phyloP scores from a whole-genome alignment of 129 eudicot species.

The Apium graveolens region DNA sequence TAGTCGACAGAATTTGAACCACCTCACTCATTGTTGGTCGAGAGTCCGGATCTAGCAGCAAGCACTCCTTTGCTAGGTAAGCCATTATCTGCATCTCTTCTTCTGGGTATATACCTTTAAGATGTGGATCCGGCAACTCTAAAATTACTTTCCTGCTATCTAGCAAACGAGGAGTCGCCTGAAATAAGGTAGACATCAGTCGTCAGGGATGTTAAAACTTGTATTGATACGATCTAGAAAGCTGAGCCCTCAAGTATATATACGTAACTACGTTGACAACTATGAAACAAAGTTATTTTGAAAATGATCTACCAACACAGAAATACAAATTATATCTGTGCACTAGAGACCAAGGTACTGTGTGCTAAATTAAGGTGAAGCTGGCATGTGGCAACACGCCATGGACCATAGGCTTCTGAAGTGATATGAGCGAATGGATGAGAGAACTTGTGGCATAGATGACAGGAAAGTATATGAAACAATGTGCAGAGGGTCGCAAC shows the following conservation, averaged over 20 bases:
- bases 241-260: neutral
- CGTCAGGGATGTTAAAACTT: neutral
- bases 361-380: neutral
- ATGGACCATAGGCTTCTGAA: neutral
- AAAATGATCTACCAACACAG: neutral
- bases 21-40: constrained; percentile 98
- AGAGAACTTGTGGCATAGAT: neutral
- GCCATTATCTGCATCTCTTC: constrained; percentile 99
- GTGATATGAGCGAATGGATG: neutral
- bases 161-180: constrained; percentile 82
- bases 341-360: neutral
- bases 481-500: neutral
- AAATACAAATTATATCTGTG: neutral
- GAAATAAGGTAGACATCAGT: neutral
- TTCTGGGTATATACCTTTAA: constrained; percentile 56
- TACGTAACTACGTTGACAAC: neutral
- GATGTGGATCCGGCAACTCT: constrained; percentile 76
- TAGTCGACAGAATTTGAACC: constrained; percentile 86
- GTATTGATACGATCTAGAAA: neutral
- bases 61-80: constrained; percentile 90
- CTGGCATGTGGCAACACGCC: neutral
- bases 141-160: constrained; percentile 68
- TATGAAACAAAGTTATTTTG: neutral
- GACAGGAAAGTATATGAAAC: neutral
- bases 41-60: constrained; percentile 85